These are phyloP conservation scores for Strigomonas culicis DNA, from an alignment of 208 protist genomes.

Conservation along the genomic window DNA sequence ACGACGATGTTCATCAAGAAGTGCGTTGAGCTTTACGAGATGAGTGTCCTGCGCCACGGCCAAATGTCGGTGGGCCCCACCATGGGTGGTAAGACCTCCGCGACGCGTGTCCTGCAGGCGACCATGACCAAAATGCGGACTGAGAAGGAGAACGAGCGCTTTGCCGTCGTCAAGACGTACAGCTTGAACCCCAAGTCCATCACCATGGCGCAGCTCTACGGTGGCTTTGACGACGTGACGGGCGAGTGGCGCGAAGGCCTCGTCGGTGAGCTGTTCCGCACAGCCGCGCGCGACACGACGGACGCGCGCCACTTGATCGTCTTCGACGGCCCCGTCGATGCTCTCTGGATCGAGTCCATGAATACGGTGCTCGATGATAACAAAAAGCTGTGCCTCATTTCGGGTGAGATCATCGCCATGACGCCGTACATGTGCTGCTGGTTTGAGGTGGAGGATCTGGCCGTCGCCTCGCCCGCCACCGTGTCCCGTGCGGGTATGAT, in stretches of 20 bases:
- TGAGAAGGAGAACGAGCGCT: conserved; percentile 69
- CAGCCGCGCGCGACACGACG: conserved; percentile 79
- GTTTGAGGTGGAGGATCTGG: conserved; percentile 97
- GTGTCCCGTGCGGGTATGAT: conserved; percentile 98
- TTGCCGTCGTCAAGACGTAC: conserved; percentile 84
- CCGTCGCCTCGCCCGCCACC: conserved; percentile 96
- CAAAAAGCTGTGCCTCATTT: conserved; percentile 95
- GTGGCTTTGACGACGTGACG: conserved; percentile 95
- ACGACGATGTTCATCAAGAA: conserved; percentile 95
- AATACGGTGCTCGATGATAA: conserved; percentile 95
- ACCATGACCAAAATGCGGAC: conserved; percentile 82
- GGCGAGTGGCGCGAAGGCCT: conserved; percentile 97
- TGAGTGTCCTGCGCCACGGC: conserved; percentile 96
- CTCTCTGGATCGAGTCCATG: conserved; percentile 95
- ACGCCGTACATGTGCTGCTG: conserved; percentile 95
- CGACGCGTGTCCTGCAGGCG: conserved; percentile 74
- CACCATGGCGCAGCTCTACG: conserved; percentile 97
- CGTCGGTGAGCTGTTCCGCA: conserved; percentile 91
- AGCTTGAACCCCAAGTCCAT: conserved; percentile 97
- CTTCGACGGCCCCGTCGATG: conserved; percentile 97
- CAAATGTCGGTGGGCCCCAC: conserved; percentile 97
- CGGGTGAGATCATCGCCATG: conserved; percentile 95
- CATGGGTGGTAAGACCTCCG: conserved; percentile 95
- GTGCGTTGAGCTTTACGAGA: conserved; percentile 97
- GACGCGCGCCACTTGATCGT: conserved; percentile 94